Percentiles rank a stretch among this genome's conserved stretches.
phyloP scores from a whole-genome alignment of 257 asterid species.

The Cinchona pubescens region DNA sequence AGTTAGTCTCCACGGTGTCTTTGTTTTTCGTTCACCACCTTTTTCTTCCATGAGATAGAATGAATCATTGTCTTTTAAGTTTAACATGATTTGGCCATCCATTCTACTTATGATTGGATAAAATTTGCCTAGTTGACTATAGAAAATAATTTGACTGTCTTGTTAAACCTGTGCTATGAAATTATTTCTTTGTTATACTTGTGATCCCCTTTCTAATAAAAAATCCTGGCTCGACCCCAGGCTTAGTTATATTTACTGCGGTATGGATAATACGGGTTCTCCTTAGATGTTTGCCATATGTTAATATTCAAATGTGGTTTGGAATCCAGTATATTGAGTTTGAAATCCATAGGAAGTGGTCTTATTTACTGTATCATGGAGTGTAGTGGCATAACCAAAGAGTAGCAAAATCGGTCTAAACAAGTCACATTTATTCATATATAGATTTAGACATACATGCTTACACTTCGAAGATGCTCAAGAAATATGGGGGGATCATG shows the following conservation, averaged over 20 bases:
- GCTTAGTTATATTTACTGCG: not conserved
- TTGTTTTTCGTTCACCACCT: conserved; percentile 4
- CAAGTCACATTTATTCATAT: not conserved
- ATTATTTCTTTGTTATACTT: not conserved
- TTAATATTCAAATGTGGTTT: not conserved
- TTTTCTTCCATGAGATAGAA: not conserved
- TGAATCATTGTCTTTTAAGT: too few relatives aligned
- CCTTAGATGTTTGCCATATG: not conserved
- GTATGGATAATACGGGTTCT: not conserved
- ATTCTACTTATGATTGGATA: not conserved
- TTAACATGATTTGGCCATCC: not conserved
- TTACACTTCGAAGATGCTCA: not conserved
- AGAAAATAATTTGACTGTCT: not conserved
- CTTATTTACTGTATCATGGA: not conserved
- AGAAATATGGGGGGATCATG: not conserved
- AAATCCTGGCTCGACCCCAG: too few relatives aligned
- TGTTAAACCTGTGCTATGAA: not conserved
- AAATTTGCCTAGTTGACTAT: not conserved
- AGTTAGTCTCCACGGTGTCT: conserved; percentile 39
- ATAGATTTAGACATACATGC: not conserved
- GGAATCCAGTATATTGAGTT: not conserved
- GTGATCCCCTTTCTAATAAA: not conserved
- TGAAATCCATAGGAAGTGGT: not conserved
- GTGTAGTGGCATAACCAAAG: not conserved
- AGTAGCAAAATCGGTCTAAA: not conserved